Evolutionary conservation across 805 yeast genomes (phyloP), one percentile per base, ranked within the genome.

Genomic region (Pichia manshurica): DNA sequence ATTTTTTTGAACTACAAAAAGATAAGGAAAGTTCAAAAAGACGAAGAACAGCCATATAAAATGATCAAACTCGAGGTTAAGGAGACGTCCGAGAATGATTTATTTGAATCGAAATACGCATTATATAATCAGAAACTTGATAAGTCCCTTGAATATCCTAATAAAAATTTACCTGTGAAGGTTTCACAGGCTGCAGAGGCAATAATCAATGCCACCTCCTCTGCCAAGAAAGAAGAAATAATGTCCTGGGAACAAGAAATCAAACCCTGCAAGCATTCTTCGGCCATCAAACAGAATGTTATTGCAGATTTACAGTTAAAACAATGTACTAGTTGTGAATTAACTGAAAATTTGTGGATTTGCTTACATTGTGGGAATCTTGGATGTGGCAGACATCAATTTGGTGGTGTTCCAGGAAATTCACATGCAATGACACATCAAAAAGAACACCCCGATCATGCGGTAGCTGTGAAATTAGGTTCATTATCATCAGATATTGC

Each of bases 331-430:
- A 63, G 62, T 10, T 86, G 95, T 67, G 85, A 75, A 1, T 69
- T 93, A 53, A 64, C 67, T 28, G 85, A 82, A 54, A 93, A 93
- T 61, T 66, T 93, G 41, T 93, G 99, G 99, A 71, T 93, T 16
- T 93, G 99, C 69, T 67, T 93, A 40, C 77, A 77, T 42, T 93
- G 99, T 73, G 99, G 99, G 2, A 68, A 76, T n/a, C 57, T 89
- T 10, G 96, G 96, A 4, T 93, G 99, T 68, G 99, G 99, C 5
- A 72, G 99, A 54, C 81, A 82, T 29, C 99, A 93, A 65, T 87
- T 86, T 60, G 99, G 98, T 32, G 91, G 95, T 21, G 79, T 85
- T 12, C 84, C 89, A n/a, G 99, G 99, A 5, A 80, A 91, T 60
- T 82, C 96, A 0, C 99, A 93, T 64, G 98, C 96, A 0, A 68